Conservation (phyloP, 257 asterid species). For the Striga asiatica region DNA sequence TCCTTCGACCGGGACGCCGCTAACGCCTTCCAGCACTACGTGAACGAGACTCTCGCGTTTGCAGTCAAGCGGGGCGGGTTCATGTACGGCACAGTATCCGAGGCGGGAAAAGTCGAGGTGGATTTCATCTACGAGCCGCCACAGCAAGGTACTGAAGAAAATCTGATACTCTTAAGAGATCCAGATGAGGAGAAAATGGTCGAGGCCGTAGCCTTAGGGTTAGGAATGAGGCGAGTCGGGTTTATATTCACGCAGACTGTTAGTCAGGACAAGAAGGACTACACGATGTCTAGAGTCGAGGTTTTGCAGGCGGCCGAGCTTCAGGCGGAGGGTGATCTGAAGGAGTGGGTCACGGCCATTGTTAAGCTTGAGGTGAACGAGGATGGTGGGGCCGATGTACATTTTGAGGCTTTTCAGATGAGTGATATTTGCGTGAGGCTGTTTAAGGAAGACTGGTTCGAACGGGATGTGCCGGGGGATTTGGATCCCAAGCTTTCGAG, state of each 20-base stretch:
- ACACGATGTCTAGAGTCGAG: slow-evolving; percentile 46
- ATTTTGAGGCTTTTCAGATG: slow-evolving; percentile 95
- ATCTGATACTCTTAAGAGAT: slow-evolving; percentile 53
- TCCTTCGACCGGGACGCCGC: slow-evolving; percentile 96
- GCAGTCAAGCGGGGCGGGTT: slow-evolving; percentile 89
- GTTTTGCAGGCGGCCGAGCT: slow-evolving; percentile 55
- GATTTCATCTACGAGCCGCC: slow-evolving; percentile 90
- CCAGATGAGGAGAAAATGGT: slow-evolving; percentile 47
- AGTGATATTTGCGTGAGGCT: slow-evolving; percentile 76
- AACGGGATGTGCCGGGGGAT: slow-evolving; percentile 30
- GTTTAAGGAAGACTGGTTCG: slow-evolving; percentile 66
- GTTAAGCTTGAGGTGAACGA: slow-evolving; percentile 62
- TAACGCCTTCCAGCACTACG: slow-evolving; percentile 81
- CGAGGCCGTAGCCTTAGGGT: slow-evolving; percentile 62
- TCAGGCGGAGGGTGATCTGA: slow-evolving; percentile 46
- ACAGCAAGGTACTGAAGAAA: slow-evolving; percentile 73
- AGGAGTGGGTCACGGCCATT: slow-evolving; percentile 84
- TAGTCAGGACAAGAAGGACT: slow-evolving; percentile 47
- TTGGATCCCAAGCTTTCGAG: slow-evolving; percentile 54
- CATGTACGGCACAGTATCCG: slow-evolving; percentile 82
- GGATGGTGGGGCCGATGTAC: slow-evolving; percentile 70
- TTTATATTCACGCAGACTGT: slow-evolving; percentile 68
- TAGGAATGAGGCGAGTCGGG: slow-evolving; percentile 62
- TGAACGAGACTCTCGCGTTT: slow-evolving; percentile 68
- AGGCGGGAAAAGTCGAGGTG: slow-evolving; percentile 77